Percentiles rank a stretch among this genome's conserved stretches.
Conservation (phyloP, 176 grass and related monocot species). For the Metroxylon sagu region DNA sequence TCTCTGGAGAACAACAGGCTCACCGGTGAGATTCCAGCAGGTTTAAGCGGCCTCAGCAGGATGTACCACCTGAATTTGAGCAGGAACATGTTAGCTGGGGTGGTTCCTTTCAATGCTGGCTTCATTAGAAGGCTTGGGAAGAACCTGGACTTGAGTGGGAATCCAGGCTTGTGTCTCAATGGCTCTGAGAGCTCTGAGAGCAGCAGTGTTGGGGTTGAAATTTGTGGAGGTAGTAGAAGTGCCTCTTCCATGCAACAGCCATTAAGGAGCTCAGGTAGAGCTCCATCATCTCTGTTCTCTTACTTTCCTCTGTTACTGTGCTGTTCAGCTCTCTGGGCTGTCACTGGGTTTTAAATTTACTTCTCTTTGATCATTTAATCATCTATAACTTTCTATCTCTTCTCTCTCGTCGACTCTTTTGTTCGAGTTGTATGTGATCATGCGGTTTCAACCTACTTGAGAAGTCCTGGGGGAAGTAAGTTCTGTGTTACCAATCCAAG, state of each 20-base stretch:
- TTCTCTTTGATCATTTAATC: no score
- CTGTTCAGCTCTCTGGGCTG: constrained; percentile 18
- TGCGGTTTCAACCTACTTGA: no score
- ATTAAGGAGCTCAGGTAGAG: neutral
- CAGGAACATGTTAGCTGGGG: constrained; percentile 75
- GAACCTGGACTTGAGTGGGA: constrained; percentile 86
- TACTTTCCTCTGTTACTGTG: constrained; percentile 9
- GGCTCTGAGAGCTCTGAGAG: constrained; percentile 31
- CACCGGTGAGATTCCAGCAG: constrained; percentile 62
- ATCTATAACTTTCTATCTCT: no score
- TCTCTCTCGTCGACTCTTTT: no score
- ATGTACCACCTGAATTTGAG: constrained; percentile 97
- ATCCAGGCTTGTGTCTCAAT: constrained; percentile 65
- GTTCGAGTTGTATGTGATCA: no score
- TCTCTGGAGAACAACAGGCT: constrained; percentile 77
- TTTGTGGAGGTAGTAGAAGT: constrained; percentile 23
- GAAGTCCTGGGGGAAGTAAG: no score
- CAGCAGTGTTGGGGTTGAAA: constrained; percentile 31
- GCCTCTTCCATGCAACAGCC: constrained; percentile 3
- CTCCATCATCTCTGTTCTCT: constrained; percentile 1
- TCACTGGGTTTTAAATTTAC: no score
- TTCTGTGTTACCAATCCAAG: no score
- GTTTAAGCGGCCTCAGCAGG: constrained; percentile 46
- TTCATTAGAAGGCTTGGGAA: constrained; percentile 64
- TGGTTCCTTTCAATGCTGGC: constrained; percentile 65